Evolutionary conservation across 2,329 filamentous ascomycete species (phyloP), one percentile per base, ranked within the genome.

Genomic region (Celoporthe dispersa): DNA sequence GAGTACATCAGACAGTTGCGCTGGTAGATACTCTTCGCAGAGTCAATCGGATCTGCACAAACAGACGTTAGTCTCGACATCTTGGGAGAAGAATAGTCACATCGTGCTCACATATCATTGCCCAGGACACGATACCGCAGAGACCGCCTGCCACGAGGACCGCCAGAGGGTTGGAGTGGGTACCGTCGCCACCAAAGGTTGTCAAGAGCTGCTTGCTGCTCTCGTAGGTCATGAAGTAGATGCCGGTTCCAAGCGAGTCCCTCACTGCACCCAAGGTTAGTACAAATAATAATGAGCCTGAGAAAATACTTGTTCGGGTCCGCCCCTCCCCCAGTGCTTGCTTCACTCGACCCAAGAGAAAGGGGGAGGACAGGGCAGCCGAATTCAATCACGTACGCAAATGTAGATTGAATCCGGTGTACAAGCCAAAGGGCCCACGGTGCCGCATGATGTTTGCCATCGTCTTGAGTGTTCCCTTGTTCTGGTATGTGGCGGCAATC

Each of bases 181-280:
- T 90, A 71, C 87, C 87, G 73, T 92, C 91, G 63, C 91, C 87
- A 57, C 87, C 88, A 73, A 92, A 89, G 22, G 92, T 93, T 28
- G 91, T 92, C 73, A 94, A 86, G 33, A 95, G 81, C 79, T 96
- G 93, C 78, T 97, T 97, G 75, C 90, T 89, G 78, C 92, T 94
- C 80, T 97, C 93, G 79, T 97, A 97, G 39, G 93, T 94, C 82
- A 92, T 93, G 77, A 97, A 97, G 79, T 97, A 97, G 70, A 95
- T 93, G 39, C 89, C 88, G 1, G 93, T 97, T 67, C 93, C 93
- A 71, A 96, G 84, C 0, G 92, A 94, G 80, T 97, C 93, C 71
- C 93, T 88, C 76, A 94, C 92, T 93, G 73, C 33, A 35, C 28
- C 41, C 6, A 19, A 0, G 35, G 35, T 74, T 53, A 70, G 59